Base-by-base conservation (phyloP, 73 alveolate genomes). In the Strombidium stylifer region DNA sequence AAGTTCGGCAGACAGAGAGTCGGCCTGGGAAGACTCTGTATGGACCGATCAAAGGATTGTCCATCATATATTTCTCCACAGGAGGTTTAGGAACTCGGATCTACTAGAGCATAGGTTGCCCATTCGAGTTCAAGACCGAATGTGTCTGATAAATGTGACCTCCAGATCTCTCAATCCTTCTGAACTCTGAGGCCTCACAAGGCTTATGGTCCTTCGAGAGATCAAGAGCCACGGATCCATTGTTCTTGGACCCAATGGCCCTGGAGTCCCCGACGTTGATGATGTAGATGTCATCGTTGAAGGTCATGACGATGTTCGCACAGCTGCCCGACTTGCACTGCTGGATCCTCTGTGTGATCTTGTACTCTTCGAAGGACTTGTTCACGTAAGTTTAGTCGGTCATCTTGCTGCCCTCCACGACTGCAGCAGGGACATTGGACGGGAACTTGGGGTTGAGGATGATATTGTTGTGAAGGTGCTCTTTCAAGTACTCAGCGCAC, bases 241-340 rank as follows among this genome's bases (percentile, higher is more conserved):
- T 73, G 15, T 82, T 85, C 24, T 76, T 52, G 46, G 92, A 77
- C 48, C 90, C 69, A 44, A 94, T 72, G 18, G 98, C 94, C 26
- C 99, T 72, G 32, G 97, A 84, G 84, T 94, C 99, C 37, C 99
- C 99, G 0, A 94, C 91, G 81, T 94, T 94, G 5, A 70, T 31
- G 28, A 70, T 68, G 20, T 70, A 70, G 58, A 86, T 62, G 19
- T 89, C 67, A 37, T 84, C 87, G 20, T 80, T 90, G 1, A 93
- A 90, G 34, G 89, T 79, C 67, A 93, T 59, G 40, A 87, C 70
- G 45, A 93, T 75, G 19, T 87, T 51, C 12, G 97, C 99, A 81
- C 99, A 93, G 15, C 94, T 73, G 19, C 99, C 99, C 35, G 94
- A 70, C 46, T 90, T 73, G 69, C 91, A 44, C 3, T 44, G 41